These are phyloP conservation scores for Pseudohalonectria lignicola DNA, from an alignment of 2,329 filamentous ascomycete genomes.

Conservation along the genomic window DNA sequence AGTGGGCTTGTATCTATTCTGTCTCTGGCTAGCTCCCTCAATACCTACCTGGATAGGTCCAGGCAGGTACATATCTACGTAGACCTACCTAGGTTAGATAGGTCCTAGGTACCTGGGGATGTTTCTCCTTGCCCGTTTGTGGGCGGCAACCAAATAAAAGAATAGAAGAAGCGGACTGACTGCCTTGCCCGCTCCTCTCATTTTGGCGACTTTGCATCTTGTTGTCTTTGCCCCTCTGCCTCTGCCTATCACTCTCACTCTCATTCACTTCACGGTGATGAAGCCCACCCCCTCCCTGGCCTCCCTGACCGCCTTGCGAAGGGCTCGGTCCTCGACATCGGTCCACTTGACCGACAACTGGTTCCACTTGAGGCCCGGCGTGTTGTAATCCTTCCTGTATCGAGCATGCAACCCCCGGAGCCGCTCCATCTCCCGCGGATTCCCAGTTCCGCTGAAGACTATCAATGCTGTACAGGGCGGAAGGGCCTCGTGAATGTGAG, in stretches of 20 bases:
- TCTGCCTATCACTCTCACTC: no score
- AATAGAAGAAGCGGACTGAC: no score
- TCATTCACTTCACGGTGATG: constrained; percentile 53
- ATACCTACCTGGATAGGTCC: no score
- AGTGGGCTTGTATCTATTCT: constrained; percentile 8
- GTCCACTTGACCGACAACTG: constrained; percentile 58
- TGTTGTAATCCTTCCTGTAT: constrained; percentile 55
- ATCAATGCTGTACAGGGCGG: constrained; percentile 56
- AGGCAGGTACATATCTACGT: no score
- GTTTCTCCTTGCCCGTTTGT: no score
- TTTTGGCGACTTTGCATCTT: no score
- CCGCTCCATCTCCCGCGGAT: constrained; percentile 54
- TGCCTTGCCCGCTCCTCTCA: no score
- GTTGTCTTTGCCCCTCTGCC: no score
- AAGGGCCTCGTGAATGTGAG: constrained; percentile 43
- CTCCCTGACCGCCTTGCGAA: constrained; percentile 42
- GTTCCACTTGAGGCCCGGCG: constrained; percentile 54
- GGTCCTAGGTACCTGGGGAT: no score
- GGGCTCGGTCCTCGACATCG: constrained; percentile 51
- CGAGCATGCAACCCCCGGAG: constrained; percentile 49
- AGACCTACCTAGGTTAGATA: no score
- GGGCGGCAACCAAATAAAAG: no score
- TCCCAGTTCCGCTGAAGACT: constrained; percentile 54
- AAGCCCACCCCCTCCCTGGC: constrained; percentile 56
- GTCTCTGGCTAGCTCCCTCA: no score